Evolutionary conservation across 139 green algal genomes (phyloP), one percentile per base, ranked within the genome.

Genomic region (Chlamydomonas sp.): DNA sequence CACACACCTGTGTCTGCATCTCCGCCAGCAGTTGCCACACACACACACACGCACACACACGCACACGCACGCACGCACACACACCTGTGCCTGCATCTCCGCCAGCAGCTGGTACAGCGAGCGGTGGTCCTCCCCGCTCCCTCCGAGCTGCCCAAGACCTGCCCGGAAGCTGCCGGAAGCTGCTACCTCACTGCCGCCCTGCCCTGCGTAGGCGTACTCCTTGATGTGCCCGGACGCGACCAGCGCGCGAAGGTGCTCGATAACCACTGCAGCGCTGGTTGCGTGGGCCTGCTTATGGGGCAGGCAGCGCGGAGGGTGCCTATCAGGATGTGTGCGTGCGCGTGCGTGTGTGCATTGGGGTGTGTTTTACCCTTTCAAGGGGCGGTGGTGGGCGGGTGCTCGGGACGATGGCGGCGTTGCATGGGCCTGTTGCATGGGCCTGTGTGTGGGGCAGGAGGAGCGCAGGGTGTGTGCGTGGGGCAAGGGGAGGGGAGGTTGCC

Each of bases 201-300:
- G n/a, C n/a, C n/a, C n/a, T n/a, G n/a, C n/a, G n/a, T n/a, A n/a
- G n/a, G n/a, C n/a, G n/a, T n/a, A n/a, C n/a, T n/a, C n/a, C n/a
- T n/a, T n/a, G n/a, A n/a, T n/a, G n/a, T n/a, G 77, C 38, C 85
- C 86, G 26, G 81, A 90, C 6, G 72, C 50, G 10, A 94, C 86
- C 26, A 97, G 78, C 4, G 92, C 92, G 8, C 85, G 77, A 1
- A 97, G 61, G 79, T 97, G 97, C 82, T 97, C 92, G 0, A 81
- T 81, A 29, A 90, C 79, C 35, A 92, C 87, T 4, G 71, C 81
- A 1, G 80, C 69, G 67, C 79, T 92, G 35, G 76, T 66, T 0
- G 75, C 76, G 35, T 79, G 82, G 13, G 30, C 54, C 54, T 54
- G 43, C n/a, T n/a, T n/a, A n/a, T n/a, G n/a, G n/a, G n/a, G 16